Evolutionary conservation across 1,139 yeast genomes (phyloP).

Genomic region (Blastobotrys proliferans): DNA sequence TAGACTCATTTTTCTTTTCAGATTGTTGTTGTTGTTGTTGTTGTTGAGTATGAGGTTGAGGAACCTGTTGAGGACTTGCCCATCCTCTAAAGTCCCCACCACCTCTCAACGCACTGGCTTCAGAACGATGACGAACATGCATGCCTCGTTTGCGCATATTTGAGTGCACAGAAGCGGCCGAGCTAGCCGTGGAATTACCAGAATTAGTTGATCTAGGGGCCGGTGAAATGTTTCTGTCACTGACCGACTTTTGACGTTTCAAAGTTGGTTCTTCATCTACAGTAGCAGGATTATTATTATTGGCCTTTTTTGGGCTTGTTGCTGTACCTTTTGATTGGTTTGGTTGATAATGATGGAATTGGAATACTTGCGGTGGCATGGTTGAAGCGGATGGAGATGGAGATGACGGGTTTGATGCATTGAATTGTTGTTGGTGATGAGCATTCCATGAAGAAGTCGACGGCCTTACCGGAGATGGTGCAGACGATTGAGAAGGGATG

Average conservation of each 20-base stretch:
- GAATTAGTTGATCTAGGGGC: conserved; percentile 11
- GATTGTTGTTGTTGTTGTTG: neutral
- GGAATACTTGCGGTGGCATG: conserved; percentile 24
- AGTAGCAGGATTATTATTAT: conserved; percentile 2
- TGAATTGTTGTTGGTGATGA: conserved; percentile 3
- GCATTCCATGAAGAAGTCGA: neutral
- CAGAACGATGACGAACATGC: conserved; percentile 33
- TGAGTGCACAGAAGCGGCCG: conserved; percentile 23
- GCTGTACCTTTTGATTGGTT: conserved; percentile 22
- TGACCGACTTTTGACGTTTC: conserved; percentile 21
- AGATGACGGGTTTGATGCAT: conserved; percentile 16
- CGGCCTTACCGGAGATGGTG: conserved; percentile 10
- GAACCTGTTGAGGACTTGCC: conserved; percentile 5
- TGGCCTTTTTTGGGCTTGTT: conserved; percentile 15
- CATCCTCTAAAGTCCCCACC: conserved; percentile 9
- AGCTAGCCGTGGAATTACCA: conserved; percentile 16
- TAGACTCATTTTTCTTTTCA: neutral
- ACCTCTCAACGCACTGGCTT: conserved; percentile 24
- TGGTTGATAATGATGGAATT: conserved; percentile 29
- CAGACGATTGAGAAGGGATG: conserved; percentile 20
- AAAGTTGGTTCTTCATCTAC: conserved; percentile 15
- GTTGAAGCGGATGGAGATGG: conserved; percentile 20
- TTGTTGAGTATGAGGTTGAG: conserved; percentile 5
- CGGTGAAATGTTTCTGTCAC: conserved; percentile 17
- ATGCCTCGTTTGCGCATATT: conserved; percentile 23